Evolutionary conservation across 805 yeast genomes (phyloP).

Genomic region (Starmerella scarabaei): DNA sequence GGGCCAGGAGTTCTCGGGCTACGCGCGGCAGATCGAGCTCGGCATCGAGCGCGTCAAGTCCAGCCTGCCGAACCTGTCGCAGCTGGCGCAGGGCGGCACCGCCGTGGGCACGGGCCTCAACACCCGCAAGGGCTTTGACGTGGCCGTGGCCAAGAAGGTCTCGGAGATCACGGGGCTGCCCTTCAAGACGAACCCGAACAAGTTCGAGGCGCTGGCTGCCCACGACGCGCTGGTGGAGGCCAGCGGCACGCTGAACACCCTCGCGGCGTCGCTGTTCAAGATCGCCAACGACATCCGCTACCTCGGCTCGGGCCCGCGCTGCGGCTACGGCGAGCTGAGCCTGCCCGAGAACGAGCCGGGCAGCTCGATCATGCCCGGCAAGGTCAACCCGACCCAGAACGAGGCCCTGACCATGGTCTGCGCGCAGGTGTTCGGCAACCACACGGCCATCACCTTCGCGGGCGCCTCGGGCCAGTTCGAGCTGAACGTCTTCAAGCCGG

Average conservation of each 20-base stretch:
- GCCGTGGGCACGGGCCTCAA: constrained; percentile 98
- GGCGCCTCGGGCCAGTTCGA: constrained; percentile 99
- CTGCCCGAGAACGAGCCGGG: constrained; percentile 99
- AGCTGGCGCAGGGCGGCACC: constrained; percentile 96
- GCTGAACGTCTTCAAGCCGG: constrained; percentile 95
- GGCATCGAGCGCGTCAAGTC: constrained; percentile 80
- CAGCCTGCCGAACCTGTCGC: constrained; percentile 60
- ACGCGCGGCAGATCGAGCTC: constrained; percentile 81
- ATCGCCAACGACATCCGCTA: constrained; percentile 97
- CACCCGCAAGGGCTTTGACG: constrained; percentile 83
- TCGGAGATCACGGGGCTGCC: constrained; percentile 74
- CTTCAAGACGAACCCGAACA: constrained; percentile 93
- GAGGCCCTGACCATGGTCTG: constrained; percentile 98
- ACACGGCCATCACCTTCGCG: constrained; percentile 86
- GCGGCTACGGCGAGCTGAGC: constrained; percentile 93
- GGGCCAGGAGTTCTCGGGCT: constrained; percentile 97
- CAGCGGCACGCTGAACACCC: constrained; percentile 90
- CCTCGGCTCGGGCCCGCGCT: constrained; percentile 97
- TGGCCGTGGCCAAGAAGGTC: constrained; percentile 74
- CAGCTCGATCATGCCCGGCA: constrained; percentile 98
- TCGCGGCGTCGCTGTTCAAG: constrained; percentile 86
- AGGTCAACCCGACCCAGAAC: constrained; percentile 97
- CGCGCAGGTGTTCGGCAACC: constrained; percentile 94
- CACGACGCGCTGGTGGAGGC: constrained; percentile 98
- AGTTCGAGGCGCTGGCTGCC: constrained; percentile 97